Base-by-base conservation (phyloP, 2,329 filamentous ascomycete genomes). In the Colletotrichum simmondsii region DNA sequence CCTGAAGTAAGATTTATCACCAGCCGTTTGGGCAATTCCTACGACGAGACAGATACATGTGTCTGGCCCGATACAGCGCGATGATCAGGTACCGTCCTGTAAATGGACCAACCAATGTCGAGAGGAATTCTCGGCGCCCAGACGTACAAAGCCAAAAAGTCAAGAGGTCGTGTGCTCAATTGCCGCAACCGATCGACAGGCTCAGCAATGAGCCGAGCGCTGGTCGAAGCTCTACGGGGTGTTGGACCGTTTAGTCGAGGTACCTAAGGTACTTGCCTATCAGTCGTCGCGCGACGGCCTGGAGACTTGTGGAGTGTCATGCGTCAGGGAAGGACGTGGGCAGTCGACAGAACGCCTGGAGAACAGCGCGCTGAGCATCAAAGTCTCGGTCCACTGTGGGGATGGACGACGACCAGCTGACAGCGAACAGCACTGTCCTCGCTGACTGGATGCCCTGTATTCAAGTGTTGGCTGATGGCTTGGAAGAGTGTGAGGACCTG, bases 341-440 rank as follows among this genome's bases (percentile, higher is more conserved):
- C 70, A 65, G 59, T 28, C 22, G 54, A 52, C 65, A 72, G 70
- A 72, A 70, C 59, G 37, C 66, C 70, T 72, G 66, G 70, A 70
- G 60, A 65, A 53, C 30, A 60, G 28, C 49, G 35, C 49, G 35
- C 57, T 63, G 35, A 26, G 65, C 58, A 22, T 54, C 53, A 56
- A 65, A 35, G 35, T 5, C 30, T 28, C 19, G 19, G 42, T 69
- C 70, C 70, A 72, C 66, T 56, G 46, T 65, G 54, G 65, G 70
- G 54, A 42, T 26, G 65, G 54, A n/a, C 62, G 60, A 62, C 42
- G 42, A 35, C 32, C 11, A 35, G 32, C 32, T 35, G 32, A 49
- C 42, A 22, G 42, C 42, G 19, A 19, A 49, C 19, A 49, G 42
- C 42, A 49, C 7, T 49, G 42, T n/a, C 19, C 58, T 69, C 53